Base-by-base conservation (phyloP, 2,329 filamentous ascomycete genomes). In the Hypoxylon sp. region DNA sequence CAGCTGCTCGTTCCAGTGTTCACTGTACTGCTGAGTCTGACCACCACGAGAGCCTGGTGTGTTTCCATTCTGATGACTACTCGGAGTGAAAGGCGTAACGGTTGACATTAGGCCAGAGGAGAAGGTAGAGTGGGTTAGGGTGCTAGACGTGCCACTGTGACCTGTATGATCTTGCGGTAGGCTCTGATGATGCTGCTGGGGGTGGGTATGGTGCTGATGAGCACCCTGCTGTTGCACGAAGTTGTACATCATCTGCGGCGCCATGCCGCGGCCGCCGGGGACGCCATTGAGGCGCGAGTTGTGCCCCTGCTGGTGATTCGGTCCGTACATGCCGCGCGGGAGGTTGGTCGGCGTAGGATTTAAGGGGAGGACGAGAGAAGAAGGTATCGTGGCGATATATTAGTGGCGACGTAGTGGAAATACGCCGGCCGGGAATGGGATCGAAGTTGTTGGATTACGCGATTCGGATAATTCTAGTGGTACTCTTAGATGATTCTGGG, bases 1-100 rank as follows among this genome's bases (percentile, higher is more conserved):
- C 72, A 97, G 82, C 82, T 99, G 96, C 77, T 96, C 91, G 71
- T 91, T 90, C 95, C 95, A 98, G 80, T 97, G 92, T 74, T 91
- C 89, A 70, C 82, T 89, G 49, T 85, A 80, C 61, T 83, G 85
- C 61, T 86, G 86, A 27, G 81, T 80, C 70, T 88, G 87, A 2
- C 82, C 83, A 33, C 81, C 82, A 55, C 88, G 82, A 17, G 84
- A 79, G 54, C 81, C 82, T 14, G 81, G 78, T 6, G 82, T 76
- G 61, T 89, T 87, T 37, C 88, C 88, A 75, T 90, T 90, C 61
- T 88, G 86, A 33, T 90, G 79, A 66, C 79, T 82, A 70, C 79
- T 84, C 8, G 85, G 80, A 14, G 84, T 85, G 75, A 89, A 91
- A 7, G 88, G 85, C 59, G 89, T 89, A 35, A 89, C 86, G 73